Evolutionary conservation across 2,329 filamentous ascomycete genomes (phyloP).

Genomic region (Cytospora schulzeri): DNA sequence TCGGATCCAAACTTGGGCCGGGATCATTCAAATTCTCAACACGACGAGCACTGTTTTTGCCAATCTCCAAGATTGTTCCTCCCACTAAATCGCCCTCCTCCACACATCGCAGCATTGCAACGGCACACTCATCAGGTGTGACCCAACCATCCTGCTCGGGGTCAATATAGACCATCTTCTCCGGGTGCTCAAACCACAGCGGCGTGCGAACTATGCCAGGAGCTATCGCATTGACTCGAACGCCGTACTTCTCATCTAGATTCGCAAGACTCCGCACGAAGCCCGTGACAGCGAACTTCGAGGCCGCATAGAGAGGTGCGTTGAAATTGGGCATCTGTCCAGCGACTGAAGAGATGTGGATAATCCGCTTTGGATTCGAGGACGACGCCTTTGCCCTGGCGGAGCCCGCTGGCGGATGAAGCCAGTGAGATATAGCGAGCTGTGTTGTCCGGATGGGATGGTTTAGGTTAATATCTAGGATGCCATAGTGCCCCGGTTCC

Average conservation of each 20-base stretch:
- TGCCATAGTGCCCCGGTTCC: conserved; percentile 36
- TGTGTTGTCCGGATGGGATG: conserved; percentile 46
- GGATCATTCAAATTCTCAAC: conserved; percentile 43
- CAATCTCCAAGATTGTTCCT: conserved; percentile 47
- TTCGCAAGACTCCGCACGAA: conserved; percentile 45
- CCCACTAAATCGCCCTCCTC: conserved; percentile 39
- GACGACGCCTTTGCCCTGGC: conserved; percentile 27
- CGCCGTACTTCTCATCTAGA: conserved; percentile 38
- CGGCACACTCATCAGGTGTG: conserved; percentile 45
- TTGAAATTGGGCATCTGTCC: conserved; percentile 39
- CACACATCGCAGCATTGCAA: conserved; percentile 46
- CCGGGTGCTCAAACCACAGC: conserved; percentile 47
- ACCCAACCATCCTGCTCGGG: conserved; percentile 43
- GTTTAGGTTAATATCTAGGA: conserved; percentile 45
- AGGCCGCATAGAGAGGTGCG: conserved; percentile 43
- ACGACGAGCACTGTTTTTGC: conserved; percentile 35
- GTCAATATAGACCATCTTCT: conserved; percentile 45
- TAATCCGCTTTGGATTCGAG: conserved; percentile 39
- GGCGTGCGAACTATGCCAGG: conserved; percentile 49
- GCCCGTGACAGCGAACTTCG: conserved; percentile 43
- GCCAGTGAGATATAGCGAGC: conserved; percentile 43
- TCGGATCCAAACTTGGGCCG: conserved; percentile 38
- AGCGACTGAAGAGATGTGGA: conserved; percentile 43
- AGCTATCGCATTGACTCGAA: conserved; percentile 48
- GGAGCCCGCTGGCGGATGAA: conserved; percentile 32